Base-by-base conservation (phyloP, 768 basidiomycete species). In the Tricholomella constricta region DNA sequence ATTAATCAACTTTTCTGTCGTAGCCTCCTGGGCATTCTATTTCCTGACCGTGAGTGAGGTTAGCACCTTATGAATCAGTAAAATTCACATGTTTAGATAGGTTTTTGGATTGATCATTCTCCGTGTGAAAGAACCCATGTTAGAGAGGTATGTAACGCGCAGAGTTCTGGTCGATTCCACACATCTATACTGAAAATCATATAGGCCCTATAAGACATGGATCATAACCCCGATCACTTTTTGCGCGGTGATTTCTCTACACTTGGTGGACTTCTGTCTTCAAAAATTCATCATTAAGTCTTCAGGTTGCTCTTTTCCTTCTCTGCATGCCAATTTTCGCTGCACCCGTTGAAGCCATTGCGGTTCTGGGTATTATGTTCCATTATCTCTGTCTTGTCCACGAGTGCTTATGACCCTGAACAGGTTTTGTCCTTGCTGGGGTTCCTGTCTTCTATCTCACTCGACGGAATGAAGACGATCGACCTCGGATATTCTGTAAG, bases 311-410 rank as follows among this genome's bases (percentile, higher is more conserved):
- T 2, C 73, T 94, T 45, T 95, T 95, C 72, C 76, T 98, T 47
- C 75, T 99, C 9, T 89, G 87, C 62, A 96, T 99, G 92, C 94
- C 95, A 2, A 78, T 96, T 45, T 87, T 95, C 51, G 96, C 96
- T 3, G 94, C 95, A 19, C 96, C 96, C 6, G 72, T 86, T 12
- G 89, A 96, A 66, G 94, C 95, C 0, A 67, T 91, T 6, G 86
- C 94, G 7, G 95, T 94, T 6, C 77, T 97, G 51, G 88, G 94
- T 94, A n/a, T n/a, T n/a, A 60, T 52, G 82, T 72, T 19, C 19
- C 12, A 34, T 32, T 5, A 36, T 25, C n/a, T 45, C 12, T 31
- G 15, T 41, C 43, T 20, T 17, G 32, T 22, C 46, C 3, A 12
- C 17, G 34, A 46, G 54, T 27, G 56, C 36, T 26, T 56, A 38